Conservation (phyloP, 345 rosid species). For the Eucalyptus tenuipes region DNA sequence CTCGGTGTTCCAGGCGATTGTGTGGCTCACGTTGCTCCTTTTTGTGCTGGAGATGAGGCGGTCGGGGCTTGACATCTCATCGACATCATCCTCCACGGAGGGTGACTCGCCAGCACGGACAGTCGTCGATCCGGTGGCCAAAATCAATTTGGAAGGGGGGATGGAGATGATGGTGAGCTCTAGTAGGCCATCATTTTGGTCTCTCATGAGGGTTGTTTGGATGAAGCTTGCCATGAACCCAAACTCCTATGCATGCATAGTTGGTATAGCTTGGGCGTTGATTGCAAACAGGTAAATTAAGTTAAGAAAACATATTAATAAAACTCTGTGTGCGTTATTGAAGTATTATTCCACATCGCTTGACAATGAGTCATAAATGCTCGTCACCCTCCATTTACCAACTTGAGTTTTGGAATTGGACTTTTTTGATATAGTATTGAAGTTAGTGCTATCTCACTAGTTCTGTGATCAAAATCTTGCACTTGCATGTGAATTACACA, state of each 20-base stretch:
- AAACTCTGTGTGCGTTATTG: not conserved
- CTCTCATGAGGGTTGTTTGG: conserved; percentile 40
- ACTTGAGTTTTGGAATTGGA: not conserved
- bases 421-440: too few relatives aligned
- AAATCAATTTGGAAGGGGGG: not conserved
- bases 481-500: not conserved
- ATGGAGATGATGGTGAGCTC: not conserved
- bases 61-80: conserved; percentile 1
- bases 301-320: not conserved
- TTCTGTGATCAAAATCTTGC: not conserved
- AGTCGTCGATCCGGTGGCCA: not conserved
- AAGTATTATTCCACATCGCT: too few relatives aligned
- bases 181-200: conserved; percentile 18
- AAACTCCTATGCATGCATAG: conserved; percentile 24
- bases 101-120: not conserved
- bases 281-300: conserved; percentile 12
- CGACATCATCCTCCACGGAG: not conserved
- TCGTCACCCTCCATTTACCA: too few relatives aligned
- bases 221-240: conserved; percentile 33
- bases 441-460: not conserved
- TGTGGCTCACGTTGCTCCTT: conserved; percentile 69
- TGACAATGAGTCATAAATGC: not conserved
- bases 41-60: conserved; percentile 57
- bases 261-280: conserved; percentile 36
- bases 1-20: conserved; percentile 63